Evolutionary conservation across 768 basidiomycete genomes (phyloP).

Genomic region (Sarcomyxa edulis): DNA sequence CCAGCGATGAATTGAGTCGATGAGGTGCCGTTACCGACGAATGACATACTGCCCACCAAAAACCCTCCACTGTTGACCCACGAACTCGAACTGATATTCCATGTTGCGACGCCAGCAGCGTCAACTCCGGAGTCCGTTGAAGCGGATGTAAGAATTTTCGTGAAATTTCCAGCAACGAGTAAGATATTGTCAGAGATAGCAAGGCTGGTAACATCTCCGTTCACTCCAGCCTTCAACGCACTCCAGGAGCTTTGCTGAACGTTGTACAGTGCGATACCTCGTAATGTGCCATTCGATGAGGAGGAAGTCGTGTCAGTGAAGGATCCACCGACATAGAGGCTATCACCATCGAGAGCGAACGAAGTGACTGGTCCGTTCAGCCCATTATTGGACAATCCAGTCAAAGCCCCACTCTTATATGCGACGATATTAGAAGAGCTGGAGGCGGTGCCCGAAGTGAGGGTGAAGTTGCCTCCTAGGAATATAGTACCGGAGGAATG

Average conservation of each 20-base stretch:
- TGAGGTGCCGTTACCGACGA: conserved; percentile 62
- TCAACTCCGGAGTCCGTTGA: conserved; percentile 27
- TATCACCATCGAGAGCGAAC: conserved; percentile 54
- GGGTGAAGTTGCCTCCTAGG: conserved; percentile 72
- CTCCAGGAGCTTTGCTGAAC: conserved; percentile 61
- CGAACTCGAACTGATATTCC: conserved; percentile 50
- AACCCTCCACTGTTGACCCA: conserved; percentile 81
- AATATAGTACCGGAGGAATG: conserved; percentile 64
- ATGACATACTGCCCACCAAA: conserved; percentile 62
- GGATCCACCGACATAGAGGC: conserved; percentile 81
- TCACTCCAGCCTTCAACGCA: conserved; percentile 64
- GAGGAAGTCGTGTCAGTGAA: conserved; percentile 67
- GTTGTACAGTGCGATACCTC: conserved; percentile 69
- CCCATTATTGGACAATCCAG: conserved; percentile 55
- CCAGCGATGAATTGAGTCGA: conserved; percentile 67
- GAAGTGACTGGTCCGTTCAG: conserved; percentile 77
- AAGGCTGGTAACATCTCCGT: conserved; percentile 70
- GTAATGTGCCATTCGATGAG: conserved; percentile 47
- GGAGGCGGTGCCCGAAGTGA: conserved; percentile 49
- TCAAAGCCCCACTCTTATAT: conserved; percentile 56
- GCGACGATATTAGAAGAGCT: conserved; percentile 67
- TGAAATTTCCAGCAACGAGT: conserved; percentile 75
- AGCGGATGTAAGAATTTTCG: conserved; percentile 30
- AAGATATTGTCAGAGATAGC: conserved; percentile 44
- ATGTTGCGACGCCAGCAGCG: conserved; percentile 67